These are phyloP conservation scores for Fusarium neocosmosporiellum DNA, from an alignment of 2,329 filamentous ascomycete genomes.

Conservation along the genomic window DNA sequence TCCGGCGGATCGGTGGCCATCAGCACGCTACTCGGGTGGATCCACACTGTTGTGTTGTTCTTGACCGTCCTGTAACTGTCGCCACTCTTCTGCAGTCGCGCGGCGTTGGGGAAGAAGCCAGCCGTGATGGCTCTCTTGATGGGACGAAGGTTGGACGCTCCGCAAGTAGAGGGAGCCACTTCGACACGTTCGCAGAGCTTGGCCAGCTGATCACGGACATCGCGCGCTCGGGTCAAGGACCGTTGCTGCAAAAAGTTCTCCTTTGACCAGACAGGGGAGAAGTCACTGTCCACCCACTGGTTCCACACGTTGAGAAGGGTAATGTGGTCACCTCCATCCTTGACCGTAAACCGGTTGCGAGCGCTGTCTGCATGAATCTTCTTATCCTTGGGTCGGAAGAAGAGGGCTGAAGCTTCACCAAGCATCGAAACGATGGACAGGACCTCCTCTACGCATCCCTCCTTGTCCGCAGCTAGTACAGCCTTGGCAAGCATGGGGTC, in stretches of 20 bases:
- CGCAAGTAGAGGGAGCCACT: constrained; percentile 76
- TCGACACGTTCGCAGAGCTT: constrained; percentile 96
- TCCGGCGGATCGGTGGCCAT: constrained; percentile 80
- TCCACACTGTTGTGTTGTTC: constrained; percentile 86
- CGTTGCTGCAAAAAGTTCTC: constrained; percentile 96
- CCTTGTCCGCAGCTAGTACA: constrained; percentile 87
- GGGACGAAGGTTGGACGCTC: constrained; percentile 75
- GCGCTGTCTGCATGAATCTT: constrained; percentile 96
- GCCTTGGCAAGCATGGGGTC: constrained; percentile 93
- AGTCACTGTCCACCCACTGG: constrained; percentile 94
- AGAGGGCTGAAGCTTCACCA: constrained; percentile 86
- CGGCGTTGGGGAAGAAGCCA: constrained; percentile 95
- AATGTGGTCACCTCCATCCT: constrained; percentile 90
- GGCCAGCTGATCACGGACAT: constrained; percentile 91
- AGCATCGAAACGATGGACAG: constrained; percentile 96
- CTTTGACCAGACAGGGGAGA: constrained; percentile 84
- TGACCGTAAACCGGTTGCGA: constrained; percentile 86
- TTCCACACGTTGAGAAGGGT: constrained; percentile 94
- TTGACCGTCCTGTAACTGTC: constrained; percentile 93
- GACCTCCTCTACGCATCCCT: constrained; percentile 93
- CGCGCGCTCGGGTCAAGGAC: constrained; percentile 86
- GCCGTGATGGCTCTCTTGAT: constrained; percentile 90
- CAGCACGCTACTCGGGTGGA: constrained; percentile 89
- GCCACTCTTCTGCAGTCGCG: constrained; percentile 82
- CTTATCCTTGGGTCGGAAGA: constrained; percentile 97